Conservation (phyloP, 306 rosid species). For the Purshia tridentata region DNA sequence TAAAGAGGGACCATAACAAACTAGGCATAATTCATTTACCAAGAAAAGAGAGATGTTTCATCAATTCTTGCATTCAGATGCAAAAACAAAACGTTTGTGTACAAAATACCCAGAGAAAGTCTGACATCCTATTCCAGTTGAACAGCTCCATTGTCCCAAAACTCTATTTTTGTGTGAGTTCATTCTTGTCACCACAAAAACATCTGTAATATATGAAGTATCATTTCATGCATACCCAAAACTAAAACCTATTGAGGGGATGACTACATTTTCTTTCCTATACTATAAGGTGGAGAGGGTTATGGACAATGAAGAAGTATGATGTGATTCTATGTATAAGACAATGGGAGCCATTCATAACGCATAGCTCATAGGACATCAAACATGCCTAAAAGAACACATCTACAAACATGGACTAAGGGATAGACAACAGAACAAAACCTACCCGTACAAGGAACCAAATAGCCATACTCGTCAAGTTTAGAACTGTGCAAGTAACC, state of each 20-base stretch:
- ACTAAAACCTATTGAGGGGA: constrained; percentile 3
- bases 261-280: neutral
- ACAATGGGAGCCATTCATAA: too few species aligned
- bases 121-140: neutral
- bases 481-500: too few species aligned
- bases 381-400: neutral
- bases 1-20: neutral
- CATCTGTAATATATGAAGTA: neutral
- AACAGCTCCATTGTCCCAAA: neutral
- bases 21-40: neutral
- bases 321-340: too few species aligned
- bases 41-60: neutral
- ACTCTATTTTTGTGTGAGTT: neutral
- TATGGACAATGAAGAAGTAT: too few species aligned
- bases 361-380: neutral
- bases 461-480: too few species aligned
- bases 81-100: neutral
- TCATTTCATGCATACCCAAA: neutral
- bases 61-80: neutral
- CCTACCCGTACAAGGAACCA: neutral
- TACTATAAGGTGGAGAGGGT: neutral
- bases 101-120: neutral
- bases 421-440: constrained; percentile 11
- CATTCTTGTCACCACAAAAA: neutral
- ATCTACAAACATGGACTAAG: neutral